Evolutionary conservation across 1,139 yeast genomes (phyloP).

Genomic region (Magnusiomyces paraingens): DNA sequence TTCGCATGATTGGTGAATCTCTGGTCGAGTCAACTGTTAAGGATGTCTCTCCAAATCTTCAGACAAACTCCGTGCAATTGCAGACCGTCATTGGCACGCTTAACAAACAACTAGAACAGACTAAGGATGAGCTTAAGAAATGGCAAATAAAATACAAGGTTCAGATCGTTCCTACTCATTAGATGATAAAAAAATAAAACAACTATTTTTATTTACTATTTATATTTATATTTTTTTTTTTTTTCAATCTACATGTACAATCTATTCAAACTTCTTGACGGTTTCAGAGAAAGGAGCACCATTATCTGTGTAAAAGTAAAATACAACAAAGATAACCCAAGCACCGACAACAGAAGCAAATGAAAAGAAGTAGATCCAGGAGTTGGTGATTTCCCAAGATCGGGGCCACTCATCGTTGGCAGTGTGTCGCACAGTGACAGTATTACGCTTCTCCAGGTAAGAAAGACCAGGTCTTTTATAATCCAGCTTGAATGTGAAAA

Average conservation of each 20-base stretch:
- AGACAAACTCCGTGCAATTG: constrained; percentile 47
- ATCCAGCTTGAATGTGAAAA: constrained; percentile 78
- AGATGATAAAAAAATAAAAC: background rate
- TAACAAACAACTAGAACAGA: constrained; percentile 32
- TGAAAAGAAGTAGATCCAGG: constrained; percentile 84
- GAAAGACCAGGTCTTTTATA: constrained; percentile 77
- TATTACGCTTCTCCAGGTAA: constrained; percentile 56
- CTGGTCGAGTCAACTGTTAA: constrained; percentile 75
- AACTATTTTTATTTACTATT: constrained; percentile 1
- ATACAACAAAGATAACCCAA: constrained; percentile 68
- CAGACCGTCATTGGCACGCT: constrained; percentile 32
- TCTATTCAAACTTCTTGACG: background rate
- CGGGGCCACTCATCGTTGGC: constrained; percentile 95
- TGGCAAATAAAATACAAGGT: constrained; percentile 41
- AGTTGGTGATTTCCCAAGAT: constrained; percentile 86
- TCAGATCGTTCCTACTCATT: constrained; percentile 32
- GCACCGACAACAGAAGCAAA: constrained; percentile 62
- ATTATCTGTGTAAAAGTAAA: constrained; percentile 45
- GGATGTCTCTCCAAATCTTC: constrained; percentile 64
- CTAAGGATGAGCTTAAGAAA: constrained; percentile 33
- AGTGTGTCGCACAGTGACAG: constrained; percentile 84
- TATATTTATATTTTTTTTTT: background rate
- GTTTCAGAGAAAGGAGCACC: constrained; percentile 3
- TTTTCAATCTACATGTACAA: background rate
- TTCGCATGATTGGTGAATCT: constrained; percentile 92